Evolutionary conservation across 768 basidiomycete species (phyloP).

Genomic region (Suillus tomentosus): DNA sequence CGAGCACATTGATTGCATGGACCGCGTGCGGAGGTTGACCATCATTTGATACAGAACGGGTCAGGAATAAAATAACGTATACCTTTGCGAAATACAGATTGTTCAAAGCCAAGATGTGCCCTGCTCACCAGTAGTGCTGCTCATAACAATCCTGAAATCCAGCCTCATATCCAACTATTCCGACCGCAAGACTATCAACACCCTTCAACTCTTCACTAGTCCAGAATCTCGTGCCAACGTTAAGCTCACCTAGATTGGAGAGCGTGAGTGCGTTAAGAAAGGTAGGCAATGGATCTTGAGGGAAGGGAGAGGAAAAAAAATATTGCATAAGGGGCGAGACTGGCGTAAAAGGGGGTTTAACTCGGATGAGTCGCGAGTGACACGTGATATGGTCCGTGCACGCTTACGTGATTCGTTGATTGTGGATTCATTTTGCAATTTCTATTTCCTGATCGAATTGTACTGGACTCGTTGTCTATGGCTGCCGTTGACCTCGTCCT

Average conservation of each 20-base stretch:
- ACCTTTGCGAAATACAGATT: not conserved
- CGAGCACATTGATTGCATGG: constrained; percentile 25
- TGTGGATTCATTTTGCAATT: constrained; percentile 6
- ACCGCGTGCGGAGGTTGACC: constrained; percentile 15
- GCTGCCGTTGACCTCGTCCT: constrained; percentile 10
- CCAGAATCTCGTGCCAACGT: not conserved
- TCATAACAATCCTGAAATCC: too few species aligned
- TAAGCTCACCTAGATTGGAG: not conserved
- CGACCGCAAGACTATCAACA: not conserved
- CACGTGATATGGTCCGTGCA: constrained; percentile 8
- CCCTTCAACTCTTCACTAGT: not conserved
- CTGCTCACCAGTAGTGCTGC: not conserved
- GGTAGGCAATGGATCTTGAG: not conserved
- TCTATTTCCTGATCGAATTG: constrained; percentile 8
- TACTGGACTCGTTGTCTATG: constrained; percentile 1
- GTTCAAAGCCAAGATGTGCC: not conserved
- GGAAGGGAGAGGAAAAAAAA: too few species aligned
- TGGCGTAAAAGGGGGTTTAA: too few species aligned
- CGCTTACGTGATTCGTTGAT: constrained; percentile 6
- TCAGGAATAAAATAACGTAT: not conserved
- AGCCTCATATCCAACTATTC: not conserved
- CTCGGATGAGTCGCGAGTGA: too few species aligned
- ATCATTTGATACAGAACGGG: not conserved
- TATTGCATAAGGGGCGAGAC: too few species aligned
- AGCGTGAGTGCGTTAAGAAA: not conserved